These are phyloP conservation scores for Picochlorum sp. DNA, from an alignment of 139 green algal species.

Conservation along the genomic window DNA sequence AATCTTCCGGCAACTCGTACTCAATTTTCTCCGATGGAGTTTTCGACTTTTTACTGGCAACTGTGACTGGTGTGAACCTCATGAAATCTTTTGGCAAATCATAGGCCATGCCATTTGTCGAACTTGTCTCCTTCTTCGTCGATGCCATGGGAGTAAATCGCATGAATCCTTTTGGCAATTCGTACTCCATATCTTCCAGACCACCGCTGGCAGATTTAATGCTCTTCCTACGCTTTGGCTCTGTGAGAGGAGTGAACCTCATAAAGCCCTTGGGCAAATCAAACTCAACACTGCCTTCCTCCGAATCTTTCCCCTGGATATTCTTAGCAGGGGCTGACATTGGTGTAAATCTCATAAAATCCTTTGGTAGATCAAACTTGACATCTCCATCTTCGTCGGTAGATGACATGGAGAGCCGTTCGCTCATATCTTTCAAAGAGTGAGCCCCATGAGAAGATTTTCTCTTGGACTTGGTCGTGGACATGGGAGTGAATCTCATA, in stretches of 20 bases:
- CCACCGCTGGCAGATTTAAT: neutral
- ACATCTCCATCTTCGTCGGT: constrained; percentile 15
- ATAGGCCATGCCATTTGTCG: neutral
- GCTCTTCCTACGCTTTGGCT: neutral
- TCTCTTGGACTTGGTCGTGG: neutral
- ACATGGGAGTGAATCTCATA: constrained; percentile 7
- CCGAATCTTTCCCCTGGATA: neutral
- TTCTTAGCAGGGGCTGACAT: neutral
- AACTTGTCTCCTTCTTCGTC: neutral
- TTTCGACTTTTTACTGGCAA: constrained; percentile 14
- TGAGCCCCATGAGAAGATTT: neutral
- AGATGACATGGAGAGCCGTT: too few species aligned
- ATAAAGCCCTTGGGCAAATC: constrained; percentile 22
- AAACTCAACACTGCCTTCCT: constrained; percentile 17
- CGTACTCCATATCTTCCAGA: neutral
- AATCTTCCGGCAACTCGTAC: constrained; percentile 22
- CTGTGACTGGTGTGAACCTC: constrained; percentile 9
- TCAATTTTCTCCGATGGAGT: constrained; percentile 9
- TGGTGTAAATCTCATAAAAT: constrained; percentile 10
- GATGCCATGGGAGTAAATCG: neutral
- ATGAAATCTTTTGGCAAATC: neutral
- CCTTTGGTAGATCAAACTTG: constrained; percentile 20
- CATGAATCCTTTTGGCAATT: neutral
- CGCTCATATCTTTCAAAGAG: neutral
- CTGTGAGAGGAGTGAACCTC: constrained; percentile 4